These are phyloP conservation scores for Trypanosoma cruzi DNA, from an alignment of 208 protist genomes.

Conservation along the genomic window DNA sequence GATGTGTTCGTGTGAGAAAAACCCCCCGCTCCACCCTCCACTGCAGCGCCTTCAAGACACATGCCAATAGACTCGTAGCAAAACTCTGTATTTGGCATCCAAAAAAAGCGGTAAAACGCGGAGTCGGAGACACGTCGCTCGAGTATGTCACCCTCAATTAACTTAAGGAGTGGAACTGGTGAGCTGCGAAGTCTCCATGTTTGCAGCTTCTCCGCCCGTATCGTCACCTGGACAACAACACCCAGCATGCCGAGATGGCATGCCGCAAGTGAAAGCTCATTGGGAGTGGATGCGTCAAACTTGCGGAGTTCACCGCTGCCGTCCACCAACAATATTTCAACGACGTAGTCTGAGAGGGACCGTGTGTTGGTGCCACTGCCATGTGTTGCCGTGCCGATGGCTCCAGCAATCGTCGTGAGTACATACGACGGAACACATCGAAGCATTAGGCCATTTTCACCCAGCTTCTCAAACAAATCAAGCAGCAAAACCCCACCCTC, in stretches of 20 bases:
- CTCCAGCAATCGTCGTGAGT: slow-evolving; percentile 59
- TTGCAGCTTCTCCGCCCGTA: slow-evolving; percentile 46
- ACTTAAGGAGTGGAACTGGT: slow-evolving; percentile 42
- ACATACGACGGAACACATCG: slow-evolving; percentile 70
- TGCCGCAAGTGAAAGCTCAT: slow-evolving; percentile 46
- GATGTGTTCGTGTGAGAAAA: slow-evolving; percentile 4
- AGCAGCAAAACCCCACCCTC: slow-evolving; percentile 54
- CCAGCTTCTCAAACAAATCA: slow-evolving; percentile 49
- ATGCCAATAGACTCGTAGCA: slow-evolving; percentile 72
- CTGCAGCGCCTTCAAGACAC: slow-evolving; percentile 24
- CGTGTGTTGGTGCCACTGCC: slow-evolving; percentile 53
- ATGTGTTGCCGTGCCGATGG: slow-evolving; percentile 66
- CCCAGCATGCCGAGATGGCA: slow-evolving; percentile 73
- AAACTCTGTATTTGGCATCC: slow-evolving; percentile 73
- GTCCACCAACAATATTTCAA: slow-evolving; percentile 45
- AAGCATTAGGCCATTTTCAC: slow-evolving; percentile 54
- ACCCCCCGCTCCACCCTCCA: too few relatives aligned
- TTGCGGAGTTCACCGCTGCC: slow-evolving; percentile 38
- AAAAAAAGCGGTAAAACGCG: slow-evolving; percentile 82
- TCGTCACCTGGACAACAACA: slow-evolving; percentile 62
- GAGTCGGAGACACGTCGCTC: slow-evolving; percentile 30
- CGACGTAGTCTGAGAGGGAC: slow-evolving; percentile 60
- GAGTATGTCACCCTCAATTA: slow-evolving; percentile 35
- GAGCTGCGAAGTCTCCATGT: slow-evolving; percentile 53
- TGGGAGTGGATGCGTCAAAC: slow-evolving; percentile 24